Evolutionary conservation across 108 stramenopile genomes (phyloP), one percentile per base, ranked within the genome.

Genomic region (Nitzschia inconspicua): DNA sequence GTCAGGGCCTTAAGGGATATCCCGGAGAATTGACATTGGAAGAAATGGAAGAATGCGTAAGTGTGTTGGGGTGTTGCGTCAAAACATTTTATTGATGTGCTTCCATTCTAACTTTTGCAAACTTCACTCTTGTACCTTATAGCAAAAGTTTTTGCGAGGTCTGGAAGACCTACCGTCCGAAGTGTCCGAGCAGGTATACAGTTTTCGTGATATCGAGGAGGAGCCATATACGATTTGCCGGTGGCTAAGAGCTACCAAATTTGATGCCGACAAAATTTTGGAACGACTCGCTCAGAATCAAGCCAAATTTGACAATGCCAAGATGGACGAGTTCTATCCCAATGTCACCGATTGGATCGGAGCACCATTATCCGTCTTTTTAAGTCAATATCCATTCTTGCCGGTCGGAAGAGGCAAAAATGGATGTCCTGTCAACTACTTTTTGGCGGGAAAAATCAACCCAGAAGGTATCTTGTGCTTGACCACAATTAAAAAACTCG

Each of bases 221-320:
- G 70, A 67, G 19, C 70, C 80, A 0, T 82, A 82, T 53, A 67
- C 80, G 0, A 60, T 82, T 34, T 82, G 80, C 41, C 61, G 80
- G 25, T 82, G 56, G 57, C 32, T 82, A 28, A 64, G 80, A 16
- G 73, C 76, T 23, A 67, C 63, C 14, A 71, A 82, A 47, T 83
- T 78, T 44, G 50, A 78, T 31, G 70, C 69, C 3, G 68, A 68
- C 11, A 51, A 42, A 29, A 65, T 75, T 18, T 36, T 78, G 42
- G 24, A 78, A 46, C 69, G 69, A 25, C 35, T 72, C 9, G 60
- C 51, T 3, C 57, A 67, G 3, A 65, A 61, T 34, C 60, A 65
- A 35, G 48, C 57, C 23, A 16, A 44, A 7, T 77, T 73, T 70
- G 60, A 67, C 31, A 46, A 66, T 6, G 77, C 76, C 0, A 47